phyloP scores from a whole-genome alignment of 148 eudicot species.

The Chenopodium suecicum region DNA sequence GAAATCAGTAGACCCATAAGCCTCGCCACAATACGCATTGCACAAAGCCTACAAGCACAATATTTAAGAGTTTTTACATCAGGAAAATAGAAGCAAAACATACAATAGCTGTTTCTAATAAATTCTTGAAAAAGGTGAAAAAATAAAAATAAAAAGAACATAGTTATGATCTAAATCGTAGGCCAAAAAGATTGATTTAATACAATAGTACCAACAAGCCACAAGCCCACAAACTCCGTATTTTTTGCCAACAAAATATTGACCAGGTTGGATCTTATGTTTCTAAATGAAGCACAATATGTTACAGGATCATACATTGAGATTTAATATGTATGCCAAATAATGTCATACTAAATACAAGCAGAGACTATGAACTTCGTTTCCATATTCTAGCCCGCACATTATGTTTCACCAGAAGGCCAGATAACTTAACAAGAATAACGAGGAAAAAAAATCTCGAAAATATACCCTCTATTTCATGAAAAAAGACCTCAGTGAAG shows the following conservation, averaged over 20 bases:
- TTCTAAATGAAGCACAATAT: neutral
- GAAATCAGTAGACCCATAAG: constrained; percentile 75
- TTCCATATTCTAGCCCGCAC: no score
- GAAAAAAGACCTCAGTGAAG: neutral
- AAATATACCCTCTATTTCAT: neutral
- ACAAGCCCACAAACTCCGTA: neutral
- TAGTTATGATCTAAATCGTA: neutral
- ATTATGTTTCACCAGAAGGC: neutral
- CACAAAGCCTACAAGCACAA: constrained; percentile 65
- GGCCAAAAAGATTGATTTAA: neutral
- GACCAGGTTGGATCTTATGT: neutral
- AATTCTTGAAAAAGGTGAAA: neutral
- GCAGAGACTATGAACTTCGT: neutral
- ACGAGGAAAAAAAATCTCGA: neutral
- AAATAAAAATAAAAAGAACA: neutral
- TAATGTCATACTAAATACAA: neutral
- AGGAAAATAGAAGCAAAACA: constrained; percentile 7
- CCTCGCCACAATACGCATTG: constrained; percentile 82
- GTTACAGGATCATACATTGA: neutral
- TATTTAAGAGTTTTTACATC: neutral
- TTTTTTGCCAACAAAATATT: neutral
- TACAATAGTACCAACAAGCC: neutral
- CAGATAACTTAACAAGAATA: neutral
- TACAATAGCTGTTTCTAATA: neutral
- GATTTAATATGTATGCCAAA: neutral